phyloP scores from a whole-genome alignment of 192 early-diverging fungal species.

The Backusella psychrophila region DNA sequence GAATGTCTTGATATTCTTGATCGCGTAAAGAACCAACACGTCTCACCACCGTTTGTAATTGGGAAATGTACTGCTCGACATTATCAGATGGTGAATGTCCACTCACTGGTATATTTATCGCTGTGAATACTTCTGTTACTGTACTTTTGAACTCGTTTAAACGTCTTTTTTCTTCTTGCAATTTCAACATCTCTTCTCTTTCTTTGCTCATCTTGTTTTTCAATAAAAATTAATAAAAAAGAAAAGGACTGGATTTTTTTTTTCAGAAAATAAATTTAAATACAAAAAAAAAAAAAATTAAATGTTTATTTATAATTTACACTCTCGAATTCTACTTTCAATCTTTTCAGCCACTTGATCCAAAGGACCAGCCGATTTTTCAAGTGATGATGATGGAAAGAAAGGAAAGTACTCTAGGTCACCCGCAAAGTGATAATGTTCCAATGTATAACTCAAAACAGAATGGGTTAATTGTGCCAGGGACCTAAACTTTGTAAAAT shows the following conservation, averaged over 20 bases:
- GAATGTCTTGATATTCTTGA: constrained; percentile 4
- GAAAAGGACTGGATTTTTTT: neutral
- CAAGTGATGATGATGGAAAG: constrained; percentile 4
- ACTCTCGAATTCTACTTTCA: neutral
- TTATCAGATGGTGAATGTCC: neutral
- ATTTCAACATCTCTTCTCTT: neutral
- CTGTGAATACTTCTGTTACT: neutral
- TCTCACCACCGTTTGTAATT: neutral
- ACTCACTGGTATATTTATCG: neutral
- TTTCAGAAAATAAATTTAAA: neutral
- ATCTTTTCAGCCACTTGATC: neutral
- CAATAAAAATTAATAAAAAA: neutral
- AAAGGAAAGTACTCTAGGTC: constrained; percentile 32
- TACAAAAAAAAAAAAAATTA: neutral
- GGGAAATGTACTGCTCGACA: neutral
- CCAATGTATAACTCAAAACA: constrained; percentile 30
- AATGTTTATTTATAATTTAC: neutral
- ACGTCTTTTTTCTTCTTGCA: neutral
- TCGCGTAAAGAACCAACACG: neutral
- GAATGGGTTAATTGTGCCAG: constrained; percentile 38
- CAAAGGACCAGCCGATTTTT: neutral
- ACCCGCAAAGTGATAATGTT: constrained; percentile 46
- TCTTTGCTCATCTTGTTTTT: neutral
- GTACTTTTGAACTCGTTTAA: constrained; percentile 2
- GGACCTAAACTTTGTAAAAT: constrained; percentile 50